Percentiles rank a stretch among this genome's conserved stretches.
phyloP scores from a whole-genome alignment of 192 early-diverging fungal genomes.

The Linnemannia elongata region DNA sequence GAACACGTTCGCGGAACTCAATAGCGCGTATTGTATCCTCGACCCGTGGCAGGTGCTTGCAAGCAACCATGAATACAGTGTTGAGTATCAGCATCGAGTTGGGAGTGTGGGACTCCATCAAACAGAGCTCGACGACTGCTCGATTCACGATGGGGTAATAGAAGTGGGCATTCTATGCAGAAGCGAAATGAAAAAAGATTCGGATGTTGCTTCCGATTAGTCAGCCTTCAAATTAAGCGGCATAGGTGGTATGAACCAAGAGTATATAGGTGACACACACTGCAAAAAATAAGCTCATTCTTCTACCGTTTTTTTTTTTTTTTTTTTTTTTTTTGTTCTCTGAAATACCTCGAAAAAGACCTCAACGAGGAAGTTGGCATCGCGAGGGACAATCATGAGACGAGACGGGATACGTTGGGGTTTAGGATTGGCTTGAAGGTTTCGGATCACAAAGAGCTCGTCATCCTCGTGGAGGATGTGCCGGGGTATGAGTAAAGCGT shows the following conservation, averaged over 20 bases:
- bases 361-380: constrained; percentile 30
- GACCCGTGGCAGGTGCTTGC: constrained; percentile 26
- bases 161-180: constrained; percentile 18
- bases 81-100: constrained; percentile 29
- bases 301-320: neutral
- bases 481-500: constrained; percentile 17
- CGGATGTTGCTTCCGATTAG: neutral
- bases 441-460: constrained; percentile 21
- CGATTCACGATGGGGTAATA: constrained; percentile 42
- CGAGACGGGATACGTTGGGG: constrained; percentile 9
- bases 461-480: constrained; percentile 39
- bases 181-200: neutral
- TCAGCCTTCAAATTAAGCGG: neutral
- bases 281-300: neutral
- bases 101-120: constrained; percentile 39
- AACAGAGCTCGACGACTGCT: constrained; percentile 12
- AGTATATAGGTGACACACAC: neutral
- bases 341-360: constrained; percentile 35
- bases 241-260: neutral
- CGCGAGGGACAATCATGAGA: constrained; percentile 19
- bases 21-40: constrained; percentile 34
- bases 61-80: constrained; percentile 40
- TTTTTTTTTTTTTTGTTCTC: neutral
- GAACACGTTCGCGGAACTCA: constrained; percentile 36
- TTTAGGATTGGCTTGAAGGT: neutral